Conservation (phyloP, 768 basidiomycete genomes). For the Phanerochaete sordida region DNA sequence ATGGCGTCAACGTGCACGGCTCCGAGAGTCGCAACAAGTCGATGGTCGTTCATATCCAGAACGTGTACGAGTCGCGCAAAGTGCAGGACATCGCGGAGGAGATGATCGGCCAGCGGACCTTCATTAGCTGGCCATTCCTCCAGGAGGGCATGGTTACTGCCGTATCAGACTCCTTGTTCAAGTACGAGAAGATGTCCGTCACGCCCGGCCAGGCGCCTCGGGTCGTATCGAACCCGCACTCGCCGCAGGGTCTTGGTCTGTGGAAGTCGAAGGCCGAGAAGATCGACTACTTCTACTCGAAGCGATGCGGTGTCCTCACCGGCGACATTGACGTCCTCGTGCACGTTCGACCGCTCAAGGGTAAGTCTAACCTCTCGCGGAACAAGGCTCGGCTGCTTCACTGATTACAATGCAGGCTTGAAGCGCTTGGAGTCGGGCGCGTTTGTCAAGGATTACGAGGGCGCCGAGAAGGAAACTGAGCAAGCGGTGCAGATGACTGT, state of each 20-base stretch:
- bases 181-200: constrained; percentile 69
- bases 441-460: constrained; percentile 93
- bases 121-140: constrained; percentile 91
- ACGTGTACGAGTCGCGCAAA: constrained; percentile 64
- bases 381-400: neutral
- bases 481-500: constrained; percentile 87
- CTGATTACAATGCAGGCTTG: constrained; percentile 51
- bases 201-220: constrained; percentile 47
- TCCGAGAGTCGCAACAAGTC: constrained; percentile 89
- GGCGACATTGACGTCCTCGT: constrained; percentile 77
- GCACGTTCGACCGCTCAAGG: constrained; percentile 90
- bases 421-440: constrained; percentile 87
- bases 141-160: constrained; percentile 87
- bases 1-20: constrained; percentile 92
- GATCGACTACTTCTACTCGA: constrained; percentile 84
- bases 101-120: constrained; percentile 75
- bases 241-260: constrained; percentile 56
- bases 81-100: constrained; percentile 69
- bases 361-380: constrained; percentile 34
- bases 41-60: constrained; percentile 84
- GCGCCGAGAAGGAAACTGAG: constrained; percentile 73
- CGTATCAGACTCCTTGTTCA: constrained; percentile 83
- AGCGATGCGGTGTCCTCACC: constrained; percentile 82
- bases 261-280: constrained; percentile 84
- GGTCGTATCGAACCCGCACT: constrained; percentile 72